Conservation (phyloP, 495 filamentous ascomycete genomes). For the Choiromyces venosus region DNA sequence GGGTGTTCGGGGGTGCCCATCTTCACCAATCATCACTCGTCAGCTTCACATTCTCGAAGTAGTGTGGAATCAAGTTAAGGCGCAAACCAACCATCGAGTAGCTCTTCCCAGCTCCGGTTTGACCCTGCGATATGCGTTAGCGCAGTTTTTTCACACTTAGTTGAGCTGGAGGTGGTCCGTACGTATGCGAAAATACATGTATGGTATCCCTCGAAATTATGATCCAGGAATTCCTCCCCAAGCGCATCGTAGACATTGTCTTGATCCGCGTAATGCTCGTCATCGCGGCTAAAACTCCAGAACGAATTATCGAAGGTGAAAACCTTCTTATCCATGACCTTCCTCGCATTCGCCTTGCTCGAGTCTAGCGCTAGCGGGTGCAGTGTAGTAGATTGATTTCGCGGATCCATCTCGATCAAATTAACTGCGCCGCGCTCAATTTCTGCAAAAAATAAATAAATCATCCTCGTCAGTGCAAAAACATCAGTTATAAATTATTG, state of each 20-base stretch:
- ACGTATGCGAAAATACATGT: slow-evolving; percentile 96
- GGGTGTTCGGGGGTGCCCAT: slow-evolving; percentile 86
- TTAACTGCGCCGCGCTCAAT: slow-evolving; percentile 72
- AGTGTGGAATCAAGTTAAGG: no score
- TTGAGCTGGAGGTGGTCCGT: slow-evolving; percentile 1
- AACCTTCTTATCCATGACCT: slow-evolving; percentile 74
- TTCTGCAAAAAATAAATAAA: slow-evolving; percentile 54
- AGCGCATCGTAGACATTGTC: slow-evolving; percentile 91
- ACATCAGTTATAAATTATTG: slow-evolving; percentile 2
- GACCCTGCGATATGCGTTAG: slow-evolving; percentile 49
- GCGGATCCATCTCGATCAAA: slow-evolving; percentile 83
- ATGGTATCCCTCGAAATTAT: slow-evolving; percentile 99
- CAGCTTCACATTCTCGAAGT: slow-evolving; percentile 5
- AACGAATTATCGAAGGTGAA: slow-evolving; percentile 98
- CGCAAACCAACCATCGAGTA: slow-evolving; percentile 69
- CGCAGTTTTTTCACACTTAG: background rate
- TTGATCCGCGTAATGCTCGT: slow-evolving; percentile 75
- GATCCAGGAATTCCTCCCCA: slow-evolving; percentile 95
- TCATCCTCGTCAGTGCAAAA: slow-evolving; percentile 6
- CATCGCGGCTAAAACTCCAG: slow-evolving; percentile 76
- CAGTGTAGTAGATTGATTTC: slow-evolving; percentile 72
- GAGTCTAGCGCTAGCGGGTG: slow-evolving; percentile 60
- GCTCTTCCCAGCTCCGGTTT: slow-evolving; percentile 95
- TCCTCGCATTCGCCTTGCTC: slow-evolving; percentile 67
- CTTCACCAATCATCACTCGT: slow-evolving; percentile 22